Percentiles rank a stretch among this genome's conserved stretches.
Evolutionary conservation across 306 rosid genomes (phyloP).

Genomic region (Castanea sativa): DNA sequence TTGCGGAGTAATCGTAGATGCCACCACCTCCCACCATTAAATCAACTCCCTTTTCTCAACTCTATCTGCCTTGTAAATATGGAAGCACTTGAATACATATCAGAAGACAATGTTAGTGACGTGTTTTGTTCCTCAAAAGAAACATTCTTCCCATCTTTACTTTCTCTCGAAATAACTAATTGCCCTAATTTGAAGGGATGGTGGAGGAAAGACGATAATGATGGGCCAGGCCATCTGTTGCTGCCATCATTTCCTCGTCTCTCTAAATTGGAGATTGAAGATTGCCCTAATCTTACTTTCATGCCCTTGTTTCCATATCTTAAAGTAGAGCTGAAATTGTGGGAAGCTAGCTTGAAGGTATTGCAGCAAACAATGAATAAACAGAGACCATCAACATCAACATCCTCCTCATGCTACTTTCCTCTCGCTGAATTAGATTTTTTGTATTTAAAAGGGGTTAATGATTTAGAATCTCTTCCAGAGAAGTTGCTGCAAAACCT

Average conservation of each 20-base stretch:
- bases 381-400: too few species aligned
- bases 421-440: too few species aligned
- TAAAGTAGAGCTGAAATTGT: too few species aligned
- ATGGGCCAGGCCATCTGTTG: not conserved
- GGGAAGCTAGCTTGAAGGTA: too few species aligned
- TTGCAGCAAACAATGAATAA: too few species aligned
- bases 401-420: too few species aligned
- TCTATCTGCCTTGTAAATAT: not conserved
- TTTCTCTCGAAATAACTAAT: not conserved
- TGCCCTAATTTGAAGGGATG: conserved; percentile 21
- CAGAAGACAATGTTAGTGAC: not conserved
- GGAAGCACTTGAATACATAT: conserved; percentile 7
- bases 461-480: too few species aligned
- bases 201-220: conserved; percentile 3
- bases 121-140: too few species aligned
- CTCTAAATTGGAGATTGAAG: too few species aligned
- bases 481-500: not conserved
- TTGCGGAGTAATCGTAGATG: not conserved
- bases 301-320: too few species aligned
- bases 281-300: too few species aligned
- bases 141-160: not conserved
- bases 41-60: conserved; percentile 8
- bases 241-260: not conserved
- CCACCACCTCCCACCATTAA: not conserved
- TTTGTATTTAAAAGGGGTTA: too few species aligned